A percentile compares a stretch with the other conserved stretches of the same genome.
Conservation (phyloP, 768 basidiomycete species). For the Boletus tomentosulus region DNA sequence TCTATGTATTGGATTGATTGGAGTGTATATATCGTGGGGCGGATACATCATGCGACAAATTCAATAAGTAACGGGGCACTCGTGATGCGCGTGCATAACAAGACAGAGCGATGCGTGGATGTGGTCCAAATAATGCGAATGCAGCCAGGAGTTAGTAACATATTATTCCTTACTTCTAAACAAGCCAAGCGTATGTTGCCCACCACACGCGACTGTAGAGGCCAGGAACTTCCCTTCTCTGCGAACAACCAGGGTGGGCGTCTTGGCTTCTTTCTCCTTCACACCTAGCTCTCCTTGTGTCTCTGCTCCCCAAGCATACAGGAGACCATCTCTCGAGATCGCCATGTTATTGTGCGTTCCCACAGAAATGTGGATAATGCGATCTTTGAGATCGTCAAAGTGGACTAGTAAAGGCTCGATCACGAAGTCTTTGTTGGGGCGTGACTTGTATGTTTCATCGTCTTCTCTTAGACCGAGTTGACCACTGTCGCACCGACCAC, state of each 20-base stretch:
- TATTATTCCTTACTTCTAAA: slow-evolving; percentile 55
- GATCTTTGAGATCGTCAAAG: slow-evolving; percentile 63
- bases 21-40: slow-evolving; percentile 12
- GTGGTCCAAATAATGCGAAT: slow-evolving; percentile 18
- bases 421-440: slow-evolving; percentile 54
- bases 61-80: slow-evolving; percentile 15
- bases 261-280: slow-evolving; percentile 55
- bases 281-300: slow-evolving; percentile 72
- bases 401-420: slow-evolving; percentile 59
- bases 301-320: slow-evolving; percentile 80
- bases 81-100: slow-evolving; percentile 16
- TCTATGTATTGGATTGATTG: slow-evolving; percentile 3
- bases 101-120: slow-evolving; percentile 12
- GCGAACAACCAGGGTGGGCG: slow-evolving; percentile 64
- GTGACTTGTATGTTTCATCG: slow-evolving; percentile 60
- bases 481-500: slow-evolving; percentile 78
- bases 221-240: slow-evolving; percentile 62
- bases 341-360: slow-evolving; percentile 73
- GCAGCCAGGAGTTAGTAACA: slow-evolving; percentile 6
- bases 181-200: slow-evolving; percentile 72
- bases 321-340: slow-evolving; percentile 58
- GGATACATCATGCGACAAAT: slow-evolving; percentile 13
- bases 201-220: slow-evolving; percentile 59
- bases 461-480: slow-evolving; percentile 76
- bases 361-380: slow-evolving; percentile 59